A percentile compares a stretch with the other conserved stretches of the same genome.
Evolutionary conservation across 768 basidiomycete species (phyloP).

Genomic region (Sistotremastrum niveocremeum): DNA sequence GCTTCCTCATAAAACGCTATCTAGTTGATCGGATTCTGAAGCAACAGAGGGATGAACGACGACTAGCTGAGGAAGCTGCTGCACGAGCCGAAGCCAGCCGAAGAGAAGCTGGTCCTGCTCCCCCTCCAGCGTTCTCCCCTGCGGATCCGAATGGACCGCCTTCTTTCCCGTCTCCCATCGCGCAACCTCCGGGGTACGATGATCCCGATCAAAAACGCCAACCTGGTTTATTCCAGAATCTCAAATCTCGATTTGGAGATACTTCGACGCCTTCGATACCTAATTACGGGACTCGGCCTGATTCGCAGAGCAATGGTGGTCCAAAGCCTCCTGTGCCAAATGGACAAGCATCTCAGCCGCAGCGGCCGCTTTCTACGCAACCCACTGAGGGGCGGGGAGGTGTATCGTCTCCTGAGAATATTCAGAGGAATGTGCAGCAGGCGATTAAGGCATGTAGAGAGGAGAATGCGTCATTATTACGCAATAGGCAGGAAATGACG

Average conservation of each 20-base stretch:
- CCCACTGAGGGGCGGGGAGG: constrained; percentile 4
- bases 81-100: constrained; percentile 24
- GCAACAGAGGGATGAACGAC: constrained; percentile 59
- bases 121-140: too few relatives aligned
- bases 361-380: constrained; percentile 7
- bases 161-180: too few relatives aligned
- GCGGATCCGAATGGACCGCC: too few relatives aligned
- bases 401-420: constrained; percentile 15
- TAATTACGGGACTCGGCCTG: too few relatives aligned
- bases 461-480: constrained; percentile 48
- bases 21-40: constrained; percentile 83
- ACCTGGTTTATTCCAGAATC: too few relatives aligned
- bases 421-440: constrained; percentile 42
- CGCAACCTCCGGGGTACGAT: too few relatives aligned
- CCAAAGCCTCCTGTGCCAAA: too few relatives aligned
- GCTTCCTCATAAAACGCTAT: constrained; percentile 10
- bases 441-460: constrained; percentile 61
- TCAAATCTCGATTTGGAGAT: too few relatives aligned
- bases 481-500: constrained; percentile 49
- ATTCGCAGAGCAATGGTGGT: too few relatives aligned
- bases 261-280: too few relatives aligned
- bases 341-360: constrained; percentile 4
- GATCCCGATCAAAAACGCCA: too few relatives aligned
- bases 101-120: constrained; percentile 4
- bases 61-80: constrained; percentile 36